A percentile compares a stretch with the other conserved stretches of the same genome.
These are phyloP conservation scores for Silene conica DNA, from an alignment of 148 eudicot genomes.

Conservation along the genomic window DNA sequence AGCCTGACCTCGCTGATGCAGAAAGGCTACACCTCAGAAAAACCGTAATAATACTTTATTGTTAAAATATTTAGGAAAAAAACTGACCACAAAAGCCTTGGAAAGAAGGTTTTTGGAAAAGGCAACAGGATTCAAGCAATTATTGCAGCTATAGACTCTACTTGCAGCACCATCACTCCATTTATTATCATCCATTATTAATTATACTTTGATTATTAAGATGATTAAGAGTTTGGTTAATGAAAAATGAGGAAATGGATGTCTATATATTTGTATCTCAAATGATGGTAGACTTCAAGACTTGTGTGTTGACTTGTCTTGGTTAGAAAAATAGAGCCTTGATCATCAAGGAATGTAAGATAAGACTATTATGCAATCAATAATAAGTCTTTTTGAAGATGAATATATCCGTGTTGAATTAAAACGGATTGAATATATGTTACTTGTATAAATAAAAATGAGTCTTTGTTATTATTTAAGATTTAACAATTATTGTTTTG, in stretches of 20 bases:
- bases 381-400: no score
- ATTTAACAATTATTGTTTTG: no score
- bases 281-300: conserved; percentile 13
- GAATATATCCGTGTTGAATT: no score
- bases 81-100: conserved; percentile 35
- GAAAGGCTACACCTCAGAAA: no score
- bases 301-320: conserved; percentile 10
- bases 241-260: neutral
- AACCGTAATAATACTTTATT: no score
- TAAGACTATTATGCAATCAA: no score
- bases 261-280: neutral
- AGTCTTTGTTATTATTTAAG: no score
- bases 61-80: neutral
- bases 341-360: neutral
- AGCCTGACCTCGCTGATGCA: no score
- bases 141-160: conserved; percentile 36
- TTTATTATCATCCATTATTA: conserved; percentile 28
- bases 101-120: conserved; percentile 43
- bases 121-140: conserved; percentile 45
- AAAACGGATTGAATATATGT: no score
- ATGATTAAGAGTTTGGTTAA: neutral
- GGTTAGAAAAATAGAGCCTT: neutral
- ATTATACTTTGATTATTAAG: conserved; percentile 7
- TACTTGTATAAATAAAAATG: no score
- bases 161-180: conserved; percentile 5